Evolutionary conservation across 148 eudicot genomes (phyloP).

Genomic region (Chenopodium berlandieri): DNA sequence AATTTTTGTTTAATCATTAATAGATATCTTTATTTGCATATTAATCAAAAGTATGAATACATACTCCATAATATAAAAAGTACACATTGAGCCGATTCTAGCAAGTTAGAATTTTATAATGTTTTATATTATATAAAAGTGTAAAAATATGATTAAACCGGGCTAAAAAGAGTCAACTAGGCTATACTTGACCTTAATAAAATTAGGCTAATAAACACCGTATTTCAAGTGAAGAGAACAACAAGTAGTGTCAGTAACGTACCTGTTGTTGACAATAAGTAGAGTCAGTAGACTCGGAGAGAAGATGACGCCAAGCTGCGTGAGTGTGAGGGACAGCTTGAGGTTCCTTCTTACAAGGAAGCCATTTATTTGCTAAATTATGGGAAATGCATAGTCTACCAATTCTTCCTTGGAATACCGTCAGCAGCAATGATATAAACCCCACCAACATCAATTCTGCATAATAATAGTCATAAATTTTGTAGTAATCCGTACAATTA

Average conservation of each 20-base stretch:
- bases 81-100: no score
- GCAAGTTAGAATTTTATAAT: no score
- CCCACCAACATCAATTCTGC: constrained; percentile 69
- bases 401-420: constrained; percentile 51
- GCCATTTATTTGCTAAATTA: constrained; percentile 36
- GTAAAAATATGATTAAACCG: no score
- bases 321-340: constrained; percentile 3
- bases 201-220: no score
- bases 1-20: no score
- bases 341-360: constrained; percentile 40
- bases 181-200: no score
- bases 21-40: no score
- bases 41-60: no score
- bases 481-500: no score
- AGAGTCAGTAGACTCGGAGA: constrained; percentile 22
- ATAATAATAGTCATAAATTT: neutral
- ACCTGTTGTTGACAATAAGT: constrained; percentile 40
- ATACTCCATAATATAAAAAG: no score
- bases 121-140: no score
- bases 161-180: no score
- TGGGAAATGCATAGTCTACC: constrained; percentile 40
- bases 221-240: neutral
- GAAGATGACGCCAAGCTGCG: constrained; percentile 33
- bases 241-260: constrained; percentile 8
- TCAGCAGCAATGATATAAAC: constrained; percentile 55